phyloP scores from a whole-genome alignment of 2,329 filamentous ascomycete genomes.

The Fusarium buxicola region DNA sequence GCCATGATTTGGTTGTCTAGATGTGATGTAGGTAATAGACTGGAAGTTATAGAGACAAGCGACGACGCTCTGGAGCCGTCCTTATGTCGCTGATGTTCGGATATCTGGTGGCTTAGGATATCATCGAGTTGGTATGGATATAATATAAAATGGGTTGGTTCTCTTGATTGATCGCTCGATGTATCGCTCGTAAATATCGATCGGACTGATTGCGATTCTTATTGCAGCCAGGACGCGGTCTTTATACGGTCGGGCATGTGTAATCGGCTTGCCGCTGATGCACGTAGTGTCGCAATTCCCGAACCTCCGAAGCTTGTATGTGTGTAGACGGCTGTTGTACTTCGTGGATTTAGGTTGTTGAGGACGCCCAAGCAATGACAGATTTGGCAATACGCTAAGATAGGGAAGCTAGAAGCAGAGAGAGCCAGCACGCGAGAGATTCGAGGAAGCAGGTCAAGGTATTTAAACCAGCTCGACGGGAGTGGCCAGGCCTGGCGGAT shows the following conservation, averaged over 20 bases:
- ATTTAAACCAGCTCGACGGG: slow-evolving; percentile 31
- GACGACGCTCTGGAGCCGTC: slow-evolving; percentile 28
- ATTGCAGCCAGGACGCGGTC: slow-evolving; percentile 20
- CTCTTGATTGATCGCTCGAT: slow-evolving; percentile 1
- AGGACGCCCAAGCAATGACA: background rate
- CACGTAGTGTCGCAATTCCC: slow-evolving; percentile 31
- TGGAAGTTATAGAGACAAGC: slow-evolving; percentile 2
- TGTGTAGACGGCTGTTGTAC: slow-evolving; percentile 5
- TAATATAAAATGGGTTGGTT: background rate
- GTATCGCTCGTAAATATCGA: slow-evolving; percentile 7
- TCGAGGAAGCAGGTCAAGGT: slow-evolving; percentile 25
- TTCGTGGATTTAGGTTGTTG: slow-evolving; percentile 3
- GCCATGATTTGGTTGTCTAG: slow-evolving; percentile 39
- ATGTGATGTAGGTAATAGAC: background rate
- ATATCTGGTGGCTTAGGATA: slow-evolving; percentile 18
- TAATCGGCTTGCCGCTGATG: slow-evolving; percentile 30
- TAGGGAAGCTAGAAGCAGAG: background rate
- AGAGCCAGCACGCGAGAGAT: slow-evolving; percentile 6
- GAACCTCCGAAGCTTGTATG: slow-evolving; percentile 31
- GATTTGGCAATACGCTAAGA: background rate
- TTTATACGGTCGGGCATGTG: slow-evolving; percentile 27
- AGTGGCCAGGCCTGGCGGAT: slow-evolving; percentile 20
- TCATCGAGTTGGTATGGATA: slow-evolving; percentile 16
- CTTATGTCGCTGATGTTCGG: slow-evolving; percentile 6
- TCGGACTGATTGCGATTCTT: background rate